These are phyloP conservation scores for Taphrina communis DNA, from an alignment of 1,139 yeast species.

Conservation along the genomic window DNA sequence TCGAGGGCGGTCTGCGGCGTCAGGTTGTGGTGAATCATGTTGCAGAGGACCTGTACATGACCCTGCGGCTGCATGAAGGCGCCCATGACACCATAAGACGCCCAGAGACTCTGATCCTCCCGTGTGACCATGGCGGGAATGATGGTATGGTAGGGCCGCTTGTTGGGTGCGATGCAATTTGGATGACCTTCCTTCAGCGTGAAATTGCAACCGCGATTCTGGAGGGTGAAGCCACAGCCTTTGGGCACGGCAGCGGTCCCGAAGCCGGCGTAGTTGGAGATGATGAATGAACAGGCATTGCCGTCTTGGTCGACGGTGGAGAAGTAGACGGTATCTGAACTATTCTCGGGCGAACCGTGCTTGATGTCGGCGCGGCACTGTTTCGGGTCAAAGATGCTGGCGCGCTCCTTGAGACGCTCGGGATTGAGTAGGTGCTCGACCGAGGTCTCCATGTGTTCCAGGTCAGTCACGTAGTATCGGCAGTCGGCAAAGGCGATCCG, in stretches of 20 bases:
- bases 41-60: constrained; percentile 76
- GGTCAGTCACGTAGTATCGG: constrained; percentile 74
- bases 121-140: constrained; percentile 77
- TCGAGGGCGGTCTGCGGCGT: constrained; percentile 78
- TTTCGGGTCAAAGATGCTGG: constrained; percentile 56
- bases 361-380: constrained; percentile 57
- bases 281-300: constrained; percentile 81
- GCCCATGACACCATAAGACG: constrained; percentile 84
- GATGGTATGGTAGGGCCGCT: constrained; percentile 82
- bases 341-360: constrained; percentile 67
- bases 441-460: constrained; percentile 48
- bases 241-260: constrained; percentile 76
- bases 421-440: constrained; percentile 50
- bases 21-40: constrained; percentile 66
- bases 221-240: constrained; percentile 72
- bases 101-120: constrained; percentile 57
- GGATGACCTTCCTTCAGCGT: constrained; percentile 63
- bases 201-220: constrained; percentile 79
- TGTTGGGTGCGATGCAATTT: constrained; percentile 70
- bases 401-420: constrained; percentile 60
- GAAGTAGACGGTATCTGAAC: constrained; percentile 79
- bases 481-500: constrained; percentile 78
- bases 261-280: constrained; percentile 72
- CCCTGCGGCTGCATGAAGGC: constrained; percentile 89
- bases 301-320: constrained; percentile 73